These are phyloP conservation scores for Marasmius fiardii DNA, from an alignment of 1,284 basidiomycete species.

Conservation along the genomic window DNA sequence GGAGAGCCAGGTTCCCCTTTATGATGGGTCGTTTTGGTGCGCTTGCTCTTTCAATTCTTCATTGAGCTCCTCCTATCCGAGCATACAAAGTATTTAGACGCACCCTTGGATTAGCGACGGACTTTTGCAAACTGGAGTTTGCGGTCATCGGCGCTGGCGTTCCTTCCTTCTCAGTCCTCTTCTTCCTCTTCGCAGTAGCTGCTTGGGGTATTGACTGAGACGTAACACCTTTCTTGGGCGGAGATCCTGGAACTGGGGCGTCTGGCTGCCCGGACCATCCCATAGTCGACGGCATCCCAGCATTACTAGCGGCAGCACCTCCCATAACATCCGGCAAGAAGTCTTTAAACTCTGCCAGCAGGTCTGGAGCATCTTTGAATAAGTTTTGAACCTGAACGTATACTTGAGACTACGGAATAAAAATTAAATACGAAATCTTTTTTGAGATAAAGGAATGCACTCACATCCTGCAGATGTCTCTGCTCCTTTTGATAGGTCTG, in stretches of 20 bases:
- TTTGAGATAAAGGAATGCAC: slow-evolving; percentile 26
- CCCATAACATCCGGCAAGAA: slow-evolving; percentile 79
- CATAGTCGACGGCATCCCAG: slow-evolving; percentile 16
- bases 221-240: slow-evolving; percentile 36
- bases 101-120: slow-evolving; percentile 37
- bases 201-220: slow-evolving; percentile 12
- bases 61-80: background rate
- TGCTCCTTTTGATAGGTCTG: slow-evolving; percentile 98
- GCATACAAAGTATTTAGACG: slow-evolving; percentile 20
- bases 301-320: too few species aligned
- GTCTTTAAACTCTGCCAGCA: slow-evolving; percentile 94
- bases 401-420: slow-evolving; percentile 60
- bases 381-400: slow-evolving; percentile 91
- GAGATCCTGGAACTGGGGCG: slow-evolving; percentile 29
- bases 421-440: slow-evolving; percentile 4
- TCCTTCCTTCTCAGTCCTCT: slow-evolving; percentile 60
- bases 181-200: slow-evolving; percentile 44
- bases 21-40: slow-evolving; percentile 61
- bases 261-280: slow-evolving; percentile 25
- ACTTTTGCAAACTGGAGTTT: slow-evolving; percentile 21
- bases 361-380: slow-evolving; percentile 91
- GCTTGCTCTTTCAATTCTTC: slow-evolving; percentile 28
- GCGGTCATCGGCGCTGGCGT: slow-evolving; percentile 49
- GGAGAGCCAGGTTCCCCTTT: slow-evolving; percentile 56
- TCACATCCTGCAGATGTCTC: slow-evolving; percentile 82